A percentile compares a stretch with the other conserved stretches of the same genome.
These are phyloP conservation scores for Panus rudis DNA, from an alignment of 768 basidiomycete species.

Conservation along the genomic window DNA sequence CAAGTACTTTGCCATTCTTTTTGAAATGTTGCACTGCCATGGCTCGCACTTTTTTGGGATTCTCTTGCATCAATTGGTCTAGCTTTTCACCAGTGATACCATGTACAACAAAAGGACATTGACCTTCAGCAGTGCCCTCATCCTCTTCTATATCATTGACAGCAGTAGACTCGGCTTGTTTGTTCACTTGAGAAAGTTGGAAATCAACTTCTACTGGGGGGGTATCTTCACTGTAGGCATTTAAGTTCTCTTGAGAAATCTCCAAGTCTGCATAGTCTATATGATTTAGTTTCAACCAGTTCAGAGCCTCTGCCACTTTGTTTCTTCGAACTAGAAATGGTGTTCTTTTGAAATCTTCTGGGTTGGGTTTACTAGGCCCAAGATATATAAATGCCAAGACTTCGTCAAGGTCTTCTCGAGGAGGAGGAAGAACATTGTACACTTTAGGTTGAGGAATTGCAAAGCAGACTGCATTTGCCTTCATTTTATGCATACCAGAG, in stretches of 20 bases:
- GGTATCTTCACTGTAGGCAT: conserved; percentile 12
- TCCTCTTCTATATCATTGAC: conserved; percentile 22
- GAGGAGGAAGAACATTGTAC: conserved; percentile 10
- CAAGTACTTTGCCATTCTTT: neutral
- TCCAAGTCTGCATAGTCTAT: conserved; percentile 4
- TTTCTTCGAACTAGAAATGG: conserved; percentile 18
- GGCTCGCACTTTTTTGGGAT: conserved; percentile 14
- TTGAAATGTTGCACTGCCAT: conserved; percentile 8
- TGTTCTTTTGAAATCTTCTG: conserved; percentile 19
- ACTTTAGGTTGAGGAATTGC: conserved; percentile 9
- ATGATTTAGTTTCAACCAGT: conserved; percentile 16
- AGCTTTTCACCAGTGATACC: conserved; percentile 24
- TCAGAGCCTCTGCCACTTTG: conserved; percentile 9
- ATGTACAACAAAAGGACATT: conserved; percentile 31
- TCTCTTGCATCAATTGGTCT: conserved; percentile 10
- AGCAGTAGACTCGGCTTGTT: conserved; percentile 6
- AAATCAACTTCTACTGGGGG: conserved; percentile 13
- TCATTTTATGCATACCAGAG: conserved; percentile 16
- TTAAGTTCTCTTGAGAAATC: conserved; percentile 1
- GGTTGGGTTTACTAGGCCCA: conserved; percentile 20
- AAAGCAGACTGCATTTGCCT: conserved; percentile 13
- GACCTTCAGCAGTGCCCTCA: conserved; percentile 22
- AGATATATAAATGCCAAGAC: conserved; percentile 25
- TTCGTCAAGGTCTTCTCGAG: conserved; percentile 12
- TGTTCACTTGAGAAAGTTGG: neutral